Percentiles rank a stretch among this genome's conserved stretches.
These are phyloP conservation scores for Uronychia setigera DNA, from an alignment of 73 alveolate species.

Conservation along the genomic window DNA sequence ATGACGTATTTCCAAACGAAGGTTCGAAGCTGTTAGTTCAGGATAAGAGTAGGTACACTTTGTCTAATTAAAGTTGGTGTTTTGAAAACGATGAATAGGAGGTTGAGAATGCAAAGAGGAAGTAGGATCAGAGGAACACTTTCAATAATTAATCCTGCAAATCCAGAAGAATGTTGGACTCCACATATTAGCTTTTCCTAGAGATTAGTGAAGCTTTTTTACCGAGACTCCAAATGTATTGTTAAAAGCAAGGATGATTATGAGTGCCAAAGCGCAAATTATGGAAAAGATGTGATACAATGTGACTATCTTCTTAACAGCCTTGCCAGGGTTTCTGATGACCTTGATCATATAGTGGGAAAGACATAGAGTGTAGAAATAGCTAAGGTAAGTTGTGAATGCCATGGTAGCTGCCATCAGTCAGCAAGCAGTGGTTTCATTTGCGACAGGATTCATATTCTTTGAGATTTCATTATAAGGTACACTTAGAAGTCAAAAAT, in stretches of 20 bases:
- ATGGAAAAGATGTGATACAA: slow-evolving; percentile 28
- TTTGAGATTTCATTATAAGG: background rate
- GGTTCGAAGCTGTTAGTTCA: background rate
- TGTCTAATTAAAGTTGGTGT: background rate
- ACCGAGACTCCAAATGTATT: slow-evolving; percentile 37
- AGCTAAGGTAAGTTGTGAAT: slow-evolving; percentile 28
- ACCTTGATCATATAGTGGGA: slow-evolving; percentile 35
- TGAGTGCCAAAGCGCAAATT: background rate
- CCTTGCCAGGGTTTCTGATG: slow-evolving; percentile 40
- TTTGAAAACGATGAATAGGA: background rate
- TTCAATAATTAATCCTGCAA: too few relatives aligned
- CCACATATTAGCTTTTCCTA: slow-evolving; percentile 5
- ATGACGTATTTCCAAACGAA: slow-evolving; percentile 1
- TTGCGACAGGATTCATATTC: background rate
- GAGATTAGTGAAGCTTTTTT: background rate
- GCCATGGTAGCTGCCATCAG: slow-evolving; percentile 18
- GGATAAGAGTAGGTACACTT: background rate
- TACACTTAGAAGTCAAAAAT: background rate
- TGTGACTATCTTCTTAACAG: slow-evolving; percentile 5
- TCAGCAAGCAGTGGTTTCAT: slow-evolving; percentile 20
- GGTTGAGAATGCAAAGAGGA: background rate
- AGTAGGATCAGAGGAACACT: background rate
- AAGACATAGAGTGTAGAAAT: slow-evolving; percentile 51
- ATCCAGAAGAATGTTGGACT: background rate
- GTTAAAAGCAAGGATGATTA: background rate